A percentile compares a stretch with the other conserved stretches of the same genome.
phyloP scores from a whole-genome alignment of 2,329 filamentous ascomycete genomes.

The Diaporthe citrichinensis region DNA sequence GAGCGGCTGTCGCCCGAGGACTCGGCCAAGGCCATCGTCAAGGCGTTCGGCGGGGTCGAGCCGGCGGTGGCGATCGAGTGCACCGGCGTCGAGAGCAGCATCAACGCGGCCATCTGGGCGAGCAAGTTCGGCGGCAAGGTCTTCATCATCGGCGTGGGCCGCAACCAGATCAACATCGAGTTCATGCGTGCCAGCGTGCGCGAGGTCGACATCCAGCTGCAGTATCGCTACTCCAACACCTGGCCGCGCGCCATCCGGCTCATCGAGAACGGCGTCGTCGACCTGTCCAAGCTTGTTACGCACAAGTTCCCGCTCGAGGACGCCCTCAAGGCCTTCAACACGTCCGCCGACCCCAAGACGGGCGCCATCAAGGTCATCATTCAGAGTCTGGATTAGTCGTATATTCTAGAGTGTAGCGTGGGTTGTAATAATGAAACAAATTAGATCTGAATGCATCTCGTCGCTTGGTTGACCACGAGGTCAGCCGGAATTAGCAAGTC shows the following conservation, averaged over 20 bases:
- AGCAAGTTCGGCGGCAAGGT: conserved; percentile 97
- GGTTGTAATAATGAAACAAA: conserved; percentile 4
- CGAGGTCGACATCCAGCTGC: conserved; percentile 95
- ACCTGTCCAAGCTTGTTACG: conserved; percentile 86
- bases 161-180: conserved; percentile 94
- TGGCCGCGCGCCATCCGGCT: conserved; percentile 95
- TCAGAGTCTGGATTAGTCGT: conserved; percentile 74
- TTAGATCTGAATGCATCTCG: background rate
- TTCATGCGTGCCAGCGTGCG: conserved; percentile 94
- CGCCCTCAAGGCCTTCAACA: conserved; percentile 90
- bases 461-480: background rate
- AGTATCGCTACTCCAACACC: conserved; percentile 96
- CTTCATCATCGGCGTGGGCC: conserved; percentile 95
- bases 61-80: conserved; percentile 90
- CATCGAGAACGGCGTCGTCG: conserved; percentile 85
- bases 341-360: conserved; percentile 87
- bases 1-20: conserved; percentile 76
- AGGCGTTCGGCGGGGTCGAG: conserved; percentile 82
- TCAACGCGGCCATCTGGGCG: conserved; percentile 88
- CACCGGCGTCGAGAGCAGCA: conserved; percentile 93
- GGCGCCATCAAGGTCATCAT: conserved; percentile 99
- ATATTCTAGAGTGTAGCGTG: background rate
- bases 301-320: conserved; percentile 90
- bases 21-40: conserved; percentile 77
- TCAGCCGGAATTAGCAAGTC: background rate